Evolutionary conservation across 176 grass and related monocot genomes (phyloP), one percentile per base, ranked within the genome.

Genomic region (Olyra latifolia): DNA sequence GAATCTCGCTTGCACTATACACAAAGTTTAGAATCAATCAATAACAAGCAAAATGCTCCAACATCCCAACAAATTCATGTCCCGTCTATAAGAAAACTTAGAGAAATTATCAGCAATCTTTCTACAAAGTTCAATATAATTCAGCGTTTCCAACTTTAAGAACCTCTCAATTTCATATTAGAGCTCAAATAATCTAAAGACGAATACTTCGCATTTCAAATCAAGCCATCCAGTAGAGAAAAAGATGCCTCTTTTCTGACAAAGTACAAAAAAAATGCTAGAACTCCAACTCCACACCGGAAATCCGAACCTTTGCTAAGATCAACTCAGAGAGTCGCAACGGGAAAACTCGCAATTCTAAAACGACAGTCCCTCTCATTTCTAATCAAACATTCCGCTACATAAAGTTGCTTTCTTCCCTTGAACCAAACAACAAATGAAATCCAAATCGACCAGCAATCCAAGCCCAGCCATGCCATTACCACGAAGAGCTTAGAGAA

Each of bases 1-100:
- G 78, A 74, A 87, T 77, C 49, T 90, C n/a, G 23, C 65, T 42
- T 86, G 60, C 57, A 68, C 30, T 49, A 38, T 62, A 78, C 54
- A 72, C 22, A 67, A 79, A 74, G 50, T 69, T 58, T 59, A 48
- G 77, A 90, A 78, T 71, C 23, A 59, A 82, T 17, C 23, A 27
- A 86, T 20, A 28, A 66, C 14, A 4, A 38, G 49, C 20, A 78
- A 58, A 50, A 40, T 72, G 57, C 28, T 72, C 50, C 16, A 58
- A 66, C 48, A 44, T 43, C 19, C 25, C 83, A 85, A 42, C 40
- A 12, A 76, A 66, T 38, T 75, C 58, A 16, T 12, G 58, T 17
- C 6, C 44, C 19, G 20, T 70, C 24, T 70, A 60, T 13, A 56
- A 24, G 45, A 72, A 17, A 65, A 53, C 50, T 82, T 10, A 9